Evolutionary conservation across 257 asterid genomes (phyloP).

Genomic region (Nicotiana knightiana): DNA sequence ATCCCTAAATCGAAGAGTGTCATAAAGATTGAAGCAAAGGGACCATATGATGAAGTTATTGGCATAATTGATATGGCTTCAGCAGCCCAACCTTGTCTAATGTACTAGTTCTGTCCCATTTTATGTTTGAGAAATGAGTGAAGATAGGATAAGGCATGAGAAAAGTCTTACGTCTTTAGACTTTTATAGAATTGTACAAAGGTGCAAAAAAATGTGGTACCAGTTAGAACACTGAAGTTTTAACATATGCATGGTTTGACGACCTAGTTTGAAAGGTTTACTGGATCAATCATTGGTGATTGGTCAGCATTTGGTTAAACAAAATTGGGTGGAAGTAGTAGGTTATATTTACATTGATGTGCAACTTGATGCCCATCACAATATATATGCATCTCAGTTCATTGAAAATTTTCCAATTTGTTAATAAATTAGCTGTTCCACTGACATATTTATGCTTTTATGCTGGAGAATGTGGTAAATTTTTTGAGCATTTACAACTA

Average conservation of each 20-base stretch:
- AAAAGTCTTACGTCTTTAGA: background rate
- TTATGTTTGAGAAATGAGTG: background rate
- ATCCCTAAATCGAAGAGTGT: background rate
- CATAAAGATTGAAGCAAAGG: background rate
- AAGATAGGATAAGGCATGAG: background rate
- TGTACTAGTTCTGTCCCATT: background rate
- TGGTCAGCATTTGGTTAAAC: background rate
- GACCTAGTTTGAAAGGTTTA: conserved; percentile 1
- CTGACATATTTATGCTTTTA: conserved; percentile 1
- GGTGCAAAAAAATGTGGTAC: background rate
- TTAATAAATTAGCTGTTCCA: background rate
- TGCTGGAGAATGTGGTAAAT: background rate
- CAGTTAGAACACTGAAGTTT: background rate
- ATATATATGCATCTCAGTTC: background rate
- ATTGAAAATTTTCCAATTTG: background rate
- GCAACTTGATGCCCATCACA: background rate
- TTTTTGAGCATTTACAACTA: background rate
- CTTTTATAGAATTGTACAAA: background rate
- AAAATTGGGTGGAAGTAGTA: background rate
- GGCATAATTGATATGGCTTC: background rate
- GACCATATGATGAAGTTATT: background rate
- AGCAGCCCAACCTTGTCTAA: conserved; percentile 1
- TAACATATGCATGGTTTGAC: background rate
- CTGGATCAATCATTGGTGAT: background rate
- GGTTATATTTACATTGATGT: background rate